phyloP scores from a whole-genome alignment of 768 basidiomycete species.

The Serendipita sp. region DNA sequence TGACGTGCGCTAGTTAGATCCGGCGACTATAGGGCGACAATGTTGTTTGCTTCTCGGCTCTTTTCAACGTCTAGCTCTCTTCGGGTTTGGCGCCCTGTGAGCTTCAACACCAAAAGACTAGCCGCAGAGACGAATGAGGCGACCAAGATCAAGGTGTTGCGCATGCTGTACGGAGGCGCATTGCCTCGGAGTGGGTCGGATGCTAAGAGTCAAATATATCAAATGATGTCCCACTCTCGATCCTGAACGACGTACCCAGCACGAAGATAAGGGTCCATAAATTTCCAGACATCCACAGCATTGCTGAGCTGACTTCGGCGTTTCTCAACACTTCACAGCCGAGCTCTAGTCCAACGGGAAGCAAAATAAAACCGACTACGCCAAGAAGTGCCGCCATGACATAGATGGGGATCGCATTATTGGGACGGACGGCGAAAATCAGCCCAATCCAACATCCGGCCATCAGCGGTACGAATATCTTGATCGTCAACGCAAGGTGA shows the following conservation, averaged over 20 bases:
- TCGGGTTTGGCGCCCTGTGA: conserved; percentile 27
- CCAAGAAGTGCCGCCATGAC: conserved; percentile 57
- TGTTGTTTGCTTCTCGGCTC: conserved; percentile 5
- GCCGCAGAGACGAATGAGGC: conserved; percentile 32
- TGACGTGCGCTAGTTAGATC: no score
- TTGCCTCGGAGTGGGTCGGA: conserved; percentile 54
- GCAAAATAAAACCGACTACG: conserved; percentile 44
- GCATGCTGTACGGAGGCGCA: conserved; percentile 62
- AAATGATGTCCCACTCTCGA: neutral
- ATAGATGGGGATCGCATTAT: conserved; percentile 47
- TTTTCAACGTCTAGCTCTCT: neutral
- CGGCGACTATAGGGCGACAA: neutral
- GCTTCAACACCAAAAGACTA: conserved; percentile 30
- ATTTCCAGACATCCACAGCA: conserved; percentile 64
- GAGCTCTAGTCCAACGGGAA: conserved; percentile 65
- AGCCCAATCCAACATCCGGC: conserved; percentile 32
- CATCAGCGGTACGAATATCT: conserved; percentile 45
- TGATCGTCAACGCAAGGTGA: conserved; percentile 44
- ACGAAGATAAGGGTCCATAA: conserved; percentile 45
- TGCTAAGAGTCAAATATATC: conserved; percentile 24
- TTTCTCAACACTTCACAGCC: conserved; percentile 68
- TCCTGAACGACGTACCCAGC: conserved; percentile 29
- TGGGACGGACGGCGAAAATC: conserved; percentile 34
- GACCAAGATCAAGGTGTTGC: conserved; percentile 47
- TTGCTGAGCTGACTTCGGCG: conserved; percentile 57